Base-by-base conservation (phyloP, 352 stramenopile genomes). In the Pythium inflatum region DNA sequence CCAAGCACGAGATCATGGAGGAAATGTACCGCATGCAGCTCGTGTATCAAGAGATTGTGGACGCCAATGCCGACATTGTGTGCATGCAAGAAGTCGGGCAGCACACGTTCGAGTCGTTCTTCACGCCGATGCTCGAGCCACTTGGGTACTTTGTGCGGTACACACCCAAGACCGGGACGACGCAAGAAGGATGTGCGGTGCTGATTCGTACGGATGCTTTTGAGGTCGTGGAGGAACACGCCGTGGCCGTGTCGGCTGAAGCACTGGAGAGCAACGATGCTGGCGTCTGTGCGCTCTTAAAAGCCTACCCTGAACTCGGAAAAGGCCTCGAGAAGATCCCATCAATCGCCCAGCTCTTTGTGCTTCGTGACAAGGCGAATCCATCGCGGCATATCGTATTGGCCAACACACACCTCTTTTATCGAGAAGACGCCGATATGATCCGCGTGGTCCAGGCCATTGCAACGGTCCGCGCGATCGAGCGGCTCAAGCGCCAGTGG, bases 1-100 rank as follows among this genome's bases (percentile, higher is more conserved):
- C 77, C 3, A 66, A 78, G 13, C 62, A 71, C 3, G 66, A 68
- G 14, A 50, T 83, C 12, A 75, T 92, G 43, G 73, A 81, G 22
- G 83, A 93, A 54, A 78, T 81, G 57, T 90, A 91, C 40, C 83
- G 87, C 48, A 86, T 93, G 62, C 87, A 92, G 38, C 74, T 94
- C 7, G 77, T 92, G 55, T 80, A 85, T 38, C 79, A 91, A 50
- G 87, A 94, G 66, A 88, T 94, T 25, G 71, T 79, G 24, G 83
- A 93, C 48, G 77, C 74, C 14, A 78, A 87, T 30, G 68, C 76
- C 36, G 82, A 93, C 49, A 68, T 94, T 33, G 71, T 93, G 11
- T 93, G 83, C 62, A 48, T 91, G 4, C 87, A 94, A 66, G 87
- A 94, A 68, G 89, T 93, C 73, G 87, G 87, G 4, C 74, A 84